A percentile compares a stretch with the other conserved stretches of the same genome.
Conservation (phyloP, 2,329 filamentous ascomycete genomes). For the Aphanocladium album region DNA sequence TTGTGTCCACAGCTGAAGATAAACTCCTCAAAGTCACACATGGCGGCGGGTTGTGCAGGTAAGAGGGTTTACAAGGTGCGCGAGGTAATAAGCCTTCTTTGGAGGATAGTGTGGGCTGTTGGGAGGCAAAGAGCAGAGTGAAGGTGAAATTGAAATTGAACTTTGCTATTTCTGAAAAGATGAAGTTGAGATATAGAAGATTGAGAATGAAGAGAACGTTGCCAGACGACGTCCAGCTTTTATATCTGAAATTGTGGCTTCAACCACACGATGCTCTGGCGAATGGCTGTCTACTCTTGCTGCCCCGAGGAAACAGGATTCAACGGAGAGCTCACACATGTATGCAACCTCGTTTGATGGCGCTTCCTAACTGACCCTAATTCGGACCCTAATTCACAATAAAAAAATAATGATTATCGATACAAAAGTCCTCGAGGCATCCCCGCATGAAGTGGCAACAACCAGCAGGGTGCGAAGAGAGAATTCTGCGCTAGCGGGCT, state of each 20-base stretch:
- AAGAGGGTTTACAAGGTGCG: background rate
- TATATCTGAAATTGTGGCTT: conserved; percentile 2
- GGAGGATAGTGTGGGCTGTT: background rate
- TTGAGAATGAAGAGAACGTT: background rate
- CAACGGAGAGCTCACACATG: background rate
- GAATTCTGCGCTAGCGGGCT: too few species aligned
- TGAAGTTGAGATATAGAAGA: background rate
- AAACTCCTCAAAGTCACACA: conserved; percentile 70
- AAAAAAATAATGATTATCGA: too few species aligned
- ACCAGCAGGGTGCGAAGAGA: too few species aligned
- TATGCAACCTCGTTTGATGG: background rate
- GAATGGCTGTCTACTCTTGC: background rate
- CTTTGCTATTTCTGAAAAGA: background rate
- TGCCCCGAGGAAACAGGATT: background rate
- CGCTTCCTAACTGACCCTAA: background rate
- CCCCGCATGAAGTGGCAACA: too few species aligned
- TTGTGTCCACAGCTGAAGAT: conserved; percentile 61
- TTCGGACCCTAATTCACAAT: too few species aligned
- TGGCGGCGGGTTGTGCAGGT: background rate
- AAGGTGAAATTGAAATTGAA: background rate
- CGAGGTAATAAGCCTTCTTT: background rate
- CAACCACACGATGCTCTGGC: background rate
- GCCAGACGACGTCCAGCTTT: background rate
- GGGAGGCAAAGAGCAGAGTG: background rate
- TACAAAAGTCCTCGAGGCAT: too few species aligned